Base-by-base conservation (phyloP, 352 stramenopile genomes). In the Globisporangium rhizosaccharum region DNA sequence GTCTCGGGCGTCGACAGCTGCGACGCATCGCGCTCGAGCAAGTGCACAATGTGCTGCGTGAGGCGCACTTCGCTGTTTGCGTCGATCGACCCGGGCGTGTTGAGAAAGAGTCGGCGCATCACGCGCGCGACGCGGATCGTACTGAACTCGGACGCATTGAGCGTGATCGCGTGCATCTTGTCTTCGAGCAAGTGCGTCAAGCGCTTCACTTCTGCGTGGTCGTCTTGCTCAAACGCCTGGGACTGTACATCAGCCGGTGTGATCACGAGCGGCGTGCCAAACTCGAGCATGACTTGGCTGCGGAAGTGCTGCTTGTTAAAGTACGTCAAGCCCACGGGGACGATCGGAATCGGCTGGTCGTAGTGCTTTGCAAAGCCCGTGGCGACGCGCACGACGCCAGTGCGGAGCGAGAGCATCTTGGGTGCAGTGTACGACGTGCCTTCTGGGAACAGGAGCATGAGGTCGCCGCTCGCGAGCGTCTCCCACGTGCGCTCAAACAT, bases 221-320 rank as follows among this genome's bases (percentile, higher is more conserved):
- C 61, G 53, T 82, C 71, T 12, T 52, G 23, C 42, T 61, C 47
- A 57, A 78, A 82, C 33, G 71, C 45, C 5, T 77, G 68, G 1
- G 66, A 67, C 18, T 70, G 49, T 0, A 82, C 56, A 37, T 74
- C 66, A 7, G 66, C 61, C 0, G 66, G 73, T n/a, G 59, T 70
- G 44, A 91, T 72, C 33, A 66, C 57, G 56, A 88, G 76, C 12
- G 75, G 74, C 15, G 79, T 72, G 11, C 82, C 82, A 50, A 92
- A 92, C 56, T 91, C 82, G 42, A 91, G 45, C 66, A 78, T 75
- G 54, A 89, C 73, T 61, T 88, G 74, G 56, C 78, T 85, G 45
- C 82, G 73, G 58, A 92, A 92, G 53, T 79, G 81, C 47, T 88
- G 75, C 64, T 92, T 92, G 63, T 88, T 92, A 66, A 92, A 92